Base-by-base conservation (phyloP, 805 yeast species). In the Candida glaebosa region DNA sequence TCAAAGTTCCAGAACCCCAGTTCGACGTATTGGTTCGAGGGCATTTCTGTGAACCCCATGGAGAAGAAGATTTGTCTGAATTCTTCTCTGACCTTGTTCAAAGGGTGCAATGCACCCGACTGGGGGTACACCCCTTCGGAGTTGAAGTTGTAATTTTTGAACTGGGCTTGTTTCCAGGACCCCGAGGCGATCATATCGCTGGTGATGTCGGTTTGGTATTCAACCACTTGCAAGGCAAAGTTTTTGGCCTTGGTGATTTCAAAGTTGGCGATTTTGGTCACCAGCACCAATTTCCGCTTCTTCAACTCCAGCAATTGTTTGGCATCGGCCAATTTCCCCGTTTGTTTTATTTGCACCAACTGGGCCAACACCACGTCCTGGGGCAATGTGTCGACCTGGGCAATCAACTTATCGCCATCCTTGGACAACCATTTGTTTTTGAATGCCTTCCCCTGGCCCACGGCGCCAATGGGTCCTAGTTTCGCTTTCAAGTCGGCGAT, bases 1-100 rank as follows among this genome's bases (percentile, higher is more conserved):
- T 93, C 99, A 60, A 93, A 93, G 69, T 93, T 93, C 99, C 99
- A 93, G 81, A 93, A 93, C 3, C 98, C 98, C 14, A 93, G 79
- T 62, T 93, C 99, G 40, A 93, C 99, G 63, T 90, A 93, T 66
- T 91, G 96, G 66, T 91, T 91, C 18, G 99, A 84, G 46, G 99
- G 96, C 99, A 93, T 93, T 71, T 93, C 99, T 20, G 93, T 81
- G 81, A 93, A 93, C 5, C 99, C 99, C 90, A 93, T 82, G 30
- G 93, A 82, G 71, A 93, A 91, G 80, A 93, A 93, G 59, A 93
- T 91, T 66, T 90, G 96, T 71, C 99, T 80, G 71, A 93, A 93
- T 67, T 93, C 99, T 67, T 91, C 97, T 59, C 97, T 81, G 45
- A 93, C 98, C 67, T 93, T 93, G 73, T 82, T 88, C 57, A 93